Evolutionary conservation across 805 yeast species (phyloP), one percentile per base, ranked within the genome.

Genomic region (Myxozyma mucilagina): DNA sequence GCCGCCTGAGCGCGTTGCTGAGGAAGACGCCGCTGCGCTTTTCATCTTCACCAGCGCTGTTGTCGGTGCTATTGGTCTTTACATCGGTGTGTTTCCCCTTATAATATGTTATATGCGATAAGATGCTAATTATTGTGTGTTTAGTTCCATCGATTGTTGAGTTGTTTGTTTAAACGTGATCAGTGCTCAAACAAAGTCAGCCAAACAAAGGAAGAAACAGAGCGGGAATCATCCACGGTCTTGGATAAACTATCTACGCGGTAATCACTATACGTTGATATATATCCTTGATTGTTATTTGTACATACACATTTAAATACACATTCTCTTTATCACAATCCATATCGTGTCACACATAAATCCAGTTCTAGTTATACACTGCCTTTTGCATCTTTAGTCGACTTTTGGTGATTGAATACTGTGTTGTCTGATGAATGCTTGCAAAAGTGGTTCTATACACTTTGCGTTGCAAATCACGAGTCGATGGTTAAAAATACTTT

Each of bases 31-130:
- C 29, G 69, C 69, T 67, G 72, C 76, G 32, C 59, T 64, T 57
- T 66, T 67, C 58, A 69, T 69, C 38, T 67, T 76, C 51, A 51
- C 64, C 53, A 69, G 70, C 57, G 70, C 76, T 44, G 64, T 72
- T 39, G 69, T 66, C 59, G 59, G 70, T 29, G 78, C 76, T 34
- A 74, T 70, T 39, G 76, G 75, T n/a, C 70, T 76, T 41, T 76
- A 79, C 78, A 65, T 74, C 44, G 73, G 76, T 73, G 61, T 16
- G 63, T 50, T 49, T 71, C 67, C 11, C 5, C 29, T 13, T 29
- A 20, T 5, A 18, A 11, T 14, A 8, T 42, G 47, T 13, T 2
- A 34, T 24, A 47, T 9, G n/a, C 18, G 45, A 16, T n/a, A 10
- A 35, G 43, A 4, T 44, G 13, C 35, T 14, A 4, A 36, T 36